These are phyloP conservation scores for Coemansia sp. DNA, from an alignment of 192 early-diverging fungal species.

Conservation along the genomic window DNA sequence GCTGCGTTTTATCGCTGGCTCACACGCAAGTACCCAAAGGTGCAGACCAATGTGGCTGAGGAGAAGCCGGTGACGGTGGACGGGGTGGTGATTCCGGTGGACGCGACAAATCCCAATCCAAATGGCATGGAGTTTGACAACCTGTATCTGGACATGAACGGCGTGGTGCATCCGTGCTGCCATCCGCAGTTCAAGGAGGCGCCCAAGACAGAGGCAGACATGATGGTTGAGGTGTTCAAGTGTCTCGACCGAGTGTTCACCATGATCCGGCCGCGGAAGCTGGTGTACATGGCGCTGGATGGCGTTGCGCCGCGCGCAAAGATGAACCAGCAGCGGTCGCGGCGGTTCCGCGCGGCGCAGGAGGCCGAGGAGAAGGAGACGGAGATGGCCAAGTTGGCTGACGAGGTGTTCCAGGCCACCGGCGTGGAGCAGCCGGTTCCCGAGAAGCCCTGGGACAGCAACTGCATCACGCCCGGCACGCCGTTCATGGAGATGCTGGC, in stretches of 20 bases:
- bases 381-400: slow-evolving; percentile 38
- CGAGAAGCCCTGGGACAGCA: slow-evolving; percentile 83
- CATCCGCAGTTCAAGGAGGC: slow-evolving; percentile 65
- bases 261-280: slow-evolving; percentile 90
- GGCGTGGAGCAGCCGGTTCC: slow-evolving; percentile 53
- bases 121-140: slow-evolving; percentile 94
- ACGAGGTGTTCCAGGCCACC: slow-evolving; percentile 55
- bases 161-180: slow-evolving; percentile 86
- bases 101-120: slow-evolving; percentile 85
- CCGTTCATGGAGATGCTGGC: slow-evolving; percentile 94
- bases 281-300: slow-evolving; percentile 97
- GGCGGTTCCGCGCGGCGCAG: slow-evolving; percentile 93
- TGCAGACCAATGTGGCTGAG: slow-evolving; percentile 69
- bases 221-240: slow-evolving; percentile 94
- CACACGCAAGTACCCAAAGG: slow-evolving; percentile 73
- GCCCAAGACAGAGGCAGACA: slow-evolving; percentile 84
- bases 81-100: slow-evolving; percentile 78
- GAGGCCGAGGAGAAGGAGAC: slow-evolving; percentile 58
- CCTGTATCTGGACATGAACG: slow-evolving; percentile 99
- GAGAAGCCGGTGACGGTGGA: slow-evolving; percentile 66
- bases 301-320: slow-evolving; percentile 99
- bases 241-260: slow-evolving; percentile 95
- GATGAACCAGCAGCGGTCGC: slow-evolving; percentile 99
- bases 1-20: slow-evolving; percentile 82
- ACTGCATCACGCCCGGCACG: slow-evolving; percentile 99